phyloP scores from a whole-genome alignment of 108 stramenopile genomes.

The Skeletonema menzelii region DNA sequence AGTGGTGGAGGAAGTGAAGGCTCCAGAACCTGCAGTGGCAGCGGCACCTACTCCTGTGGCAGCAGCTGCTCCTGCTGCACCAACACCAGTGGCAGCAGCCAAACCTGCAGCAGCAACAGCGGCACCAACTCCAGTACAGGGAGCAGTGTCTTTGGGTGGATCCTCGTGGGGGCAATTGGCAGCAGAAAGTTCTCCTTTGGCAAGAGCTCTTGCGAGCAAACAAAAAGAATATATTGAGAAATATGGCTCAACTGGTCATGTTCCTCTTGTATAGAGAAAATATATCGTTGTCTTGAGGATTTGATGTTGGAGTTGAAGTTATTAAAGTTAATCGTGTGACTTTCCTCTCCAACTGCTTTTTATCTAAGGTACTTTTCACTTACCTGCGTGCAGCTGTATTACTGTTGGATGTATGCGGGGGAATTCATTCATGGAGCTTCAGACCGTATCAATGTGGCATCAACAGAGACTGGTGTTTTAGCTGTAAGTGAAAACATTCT shows the following conservation, averaged over 20 bases:
- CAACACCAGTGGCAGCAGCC: conserved; percentile 28
- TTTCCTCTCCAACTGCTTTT: background rate
- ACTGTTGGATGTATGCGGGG: too few relatives aligned
- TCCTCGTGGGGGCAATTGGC: conserved; percentile 67
- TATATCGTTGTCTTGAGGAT: background rate
- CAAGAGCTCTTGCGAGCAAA: conserved; percentile 64
- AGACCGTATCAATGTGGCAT: too few relatives aligned
- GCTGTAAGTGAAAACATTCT: too few relatives aligned
- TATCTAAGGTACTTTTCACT: too few relatives aligned
- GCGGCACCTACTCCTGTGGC: conserved; percentile 7
- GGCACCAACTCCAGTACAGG: conserved; percentile 27
- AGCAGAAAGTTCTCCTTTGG: conserved; percentile 62
- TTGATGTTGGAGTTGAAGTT: background rate
- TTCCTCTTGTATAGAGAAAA: conserved; percentile 48
- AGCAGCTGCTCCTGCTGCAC: conserved; percentile 8
- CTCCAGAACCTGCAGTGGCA: conserved; percentile 22
- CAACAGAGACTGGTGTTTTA: too few relatives aligned
- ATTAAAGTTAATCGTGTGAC: background rate
- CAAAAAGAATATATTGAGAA: conserved; percentile 74
- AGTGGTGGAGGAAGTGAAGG: conserved; percentile 22
- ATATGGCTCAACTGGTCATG: conserved; percentile 83
- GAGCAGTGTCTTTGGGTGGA: conserved; percentile 37
- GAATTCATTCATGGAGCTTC: too few relatives aligned
- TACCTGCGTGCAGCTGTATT: too few relatives aligned
- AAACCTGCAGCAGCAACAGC: conserved; percentile 36